Evolutionary conservation across 1,284 basidiomycete species (phyloP).

Genomic region (Fistulinella cinereoalba): DNA sequence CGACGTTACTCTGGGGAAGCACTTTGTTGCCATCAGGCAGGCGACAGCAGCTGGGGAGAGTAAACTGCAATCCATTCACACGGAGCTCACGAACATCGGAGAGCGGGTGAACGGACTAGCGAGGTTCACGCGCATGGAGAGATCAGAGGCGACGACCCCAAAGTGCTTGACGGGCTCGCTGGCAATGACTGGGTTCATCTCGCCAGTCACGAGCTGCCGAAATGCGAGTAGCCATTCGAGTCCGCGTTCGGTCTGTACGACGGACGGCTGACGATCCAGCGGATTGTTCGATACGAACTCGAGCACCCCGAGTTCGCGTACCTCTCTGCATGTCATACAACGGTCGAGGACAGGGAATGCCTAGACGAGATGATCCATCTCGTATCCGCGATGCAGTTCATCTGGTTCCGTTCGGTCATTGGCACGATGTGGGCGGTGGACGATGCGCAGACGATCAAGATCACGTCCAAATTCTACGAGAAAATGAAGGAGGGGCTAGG

Average conservation of each 20-base stretch:
- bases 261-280: slow-evolving; percentile 15
- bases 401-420: slow-evolving; percentile 4
- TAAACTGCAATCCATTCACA: slow-evolving; percentile 4
- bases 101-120: not conserved
- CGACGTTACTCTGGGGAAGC: too few species aligned
- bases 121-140: slow-evolving; percentile 5
- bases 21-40: slow-evolving; percentile 15
- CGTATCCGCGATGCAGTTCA: slow-evolving; percentile 3
- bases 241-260: slow-evolving; percentile 23
- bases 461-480: slow-evolving; percentile 6
- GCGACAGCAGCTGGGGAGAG: not conserved
- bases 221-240: slow-evolving; percentile 17
- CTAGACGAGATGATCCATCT: slow-evolving; percentile 30
- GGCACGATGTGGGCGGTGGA: slow-evolving; percentile 10
- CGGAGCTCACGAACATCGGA: not conserved
- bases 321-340: slow-evolving; percentile 34
- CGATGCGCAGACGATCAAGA: not conserved
- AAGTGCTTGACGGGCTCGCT: slow-evolving; percentile 6
- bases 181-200: slow-evolving; percentile 18
- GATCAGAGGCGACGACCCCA: not conserved
- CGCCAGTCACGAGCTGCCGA: slow-evolving; percentile 15
- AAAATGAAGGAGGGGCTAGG: slow-evolving; percentile 3
- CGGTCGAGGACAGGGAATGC: slow-evolving; percentile 9
- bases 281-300: slow-evolving; percentile 23
- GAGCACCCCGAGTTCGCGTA: slow-evolving; percentile 33